phyloP scores from a whole-genome alignment of 441 rosid genomes.

The Biscutella auriculata region DNA sequence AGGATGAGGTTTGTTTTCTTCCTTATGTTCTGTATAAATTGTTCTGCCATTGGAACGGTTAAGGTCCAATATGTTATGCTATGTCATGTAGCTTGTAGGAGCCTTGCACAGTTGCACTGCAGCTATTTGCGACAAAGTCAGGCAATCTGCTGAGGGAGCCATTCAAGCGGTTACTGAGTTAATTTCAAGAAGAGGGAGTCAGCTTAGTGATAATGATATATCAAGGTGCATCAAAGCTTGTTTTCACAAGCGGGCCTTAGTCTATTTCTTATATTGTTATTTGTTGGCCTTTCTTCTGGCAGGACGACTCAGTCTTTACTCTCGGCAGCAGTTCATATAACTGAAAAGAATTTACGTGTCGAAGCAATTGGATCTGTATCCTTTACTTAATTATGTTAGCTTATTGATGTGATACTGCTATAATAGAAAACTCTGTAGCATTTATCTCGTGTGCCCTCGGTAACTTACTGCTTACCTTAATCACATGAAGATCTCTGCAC shows the following conservation, averaged over 20 bases:
- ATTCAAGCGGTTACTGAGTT: conserved; percentile 91
- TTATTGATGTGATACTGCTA: conserved; percentile 13
- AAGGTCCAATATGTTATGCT: conserved; percentile 16
- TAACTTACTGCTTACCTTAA: conserved; percentile 33
- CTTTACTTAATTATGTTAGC: conserved; percentile 19
- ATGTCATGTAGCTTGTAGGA: conserved; percentile 70
- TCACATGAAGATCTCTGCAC: conserved; percentile 54
- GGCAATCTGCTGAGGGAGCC: conserved; percentile 94
- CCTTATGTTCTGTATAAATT: not conserved
- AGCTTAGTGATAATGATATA: conserved; percentile 64
- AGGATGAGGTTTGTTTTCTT: conserved; percentile 61
- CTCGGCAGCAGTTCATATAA: conserved; percentile 79
- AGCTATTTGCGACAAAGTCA: conserved; percentile 83
- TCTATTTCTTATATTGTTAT: not conserved
- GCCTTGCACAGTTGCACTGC: conserved; percentile 62
- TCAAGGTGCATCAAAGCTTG: conserved; percentile 48
- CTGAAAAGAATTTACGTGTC: conserved; percentile 81
- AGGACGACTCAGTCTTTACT: conserved; percentile 93
- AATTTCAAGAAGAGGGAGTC: conserved; percentile 70
- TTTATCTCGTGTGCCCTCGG: conserved; percentile 14
- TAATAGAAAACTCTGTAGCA: not conserved
- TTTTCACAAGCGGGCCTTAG: not conserved
- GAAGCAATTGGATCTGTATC: conserved; percentile 98
- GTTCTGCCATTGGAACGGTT: conserved; percentile 2
- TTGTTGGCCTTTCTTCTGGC: conserved; percentile 22